Conservation (phyloP, 2,329 filamentous ascomycete species). For the Graphium sp. region DNA sequence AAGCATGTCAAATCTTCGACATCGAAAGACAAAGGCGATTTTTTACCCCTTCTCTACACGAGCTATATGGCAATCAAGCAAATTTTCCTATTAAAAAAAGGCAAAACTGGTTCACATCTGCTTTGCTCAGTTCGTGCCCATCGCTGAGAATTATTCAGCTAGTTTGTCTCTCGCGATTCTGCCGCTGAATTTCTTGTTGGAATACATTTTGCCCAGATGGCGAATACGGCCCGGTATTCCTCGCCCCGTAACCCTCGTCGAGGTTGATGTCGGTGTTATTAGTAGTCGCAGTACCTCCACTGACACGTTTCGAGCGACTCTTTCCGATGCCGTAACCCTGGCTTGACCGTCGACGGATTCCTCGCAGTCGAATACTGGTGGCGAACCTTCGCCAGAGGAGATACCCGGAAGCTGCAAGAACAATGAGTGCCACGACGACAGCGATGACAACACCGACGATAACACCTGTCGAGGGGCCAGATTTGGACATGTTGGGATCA, state of each 20-base stretch:
- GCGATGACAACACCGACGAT: constrained; percentile 11
- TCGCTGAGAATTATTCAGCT: too few species aligned
- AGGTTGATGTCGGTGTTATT: constrained; percentile 12
- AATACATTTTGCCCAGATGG: constrained; percentile 14
- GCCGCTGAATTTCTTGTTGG: constrained; percentile 17
- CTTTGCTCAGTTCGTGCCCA: too few species aligned
- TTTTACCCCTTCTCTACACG: too few species aligned
- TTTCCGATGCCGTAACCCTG: constrained; percentile 12
- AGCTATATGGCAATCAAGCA: too few species aligned
- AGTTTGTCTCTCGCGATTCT: too few species aligned
- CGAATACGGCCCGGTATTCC: constrained; percentile 7
- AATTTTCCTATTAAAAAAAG: too few species aligned
- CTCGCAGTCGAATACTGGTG: constrained; percentile 7
- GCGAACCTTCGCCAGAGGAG: constrained; percentile 11
- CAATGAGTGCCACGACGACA: constrained; percentile 10
- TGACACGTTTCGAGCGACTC: constrained; percentile 9
- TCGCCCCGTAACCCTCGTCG: constrained; percentile 10
- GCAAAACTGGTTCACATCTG: too few species aligned
- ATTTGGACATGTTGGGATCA: neutral
- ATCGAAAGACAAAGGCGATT: too few species aligned
- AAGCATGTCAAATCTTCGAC: too few species aligned
- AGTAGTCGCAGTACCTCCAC: constrained; percentile 2
- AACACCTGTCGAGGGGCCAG: neutral
- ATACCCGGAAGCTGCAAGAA: constrained; percentile 9
- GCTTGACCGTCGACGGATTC: constrained; percentile 5